Evolutionary conservation across 1,284 basidiomycete genomes (phyloP), one percentile per base, ranked within the genome.

Genomic region (Pseudozyma pruni): DNA sequence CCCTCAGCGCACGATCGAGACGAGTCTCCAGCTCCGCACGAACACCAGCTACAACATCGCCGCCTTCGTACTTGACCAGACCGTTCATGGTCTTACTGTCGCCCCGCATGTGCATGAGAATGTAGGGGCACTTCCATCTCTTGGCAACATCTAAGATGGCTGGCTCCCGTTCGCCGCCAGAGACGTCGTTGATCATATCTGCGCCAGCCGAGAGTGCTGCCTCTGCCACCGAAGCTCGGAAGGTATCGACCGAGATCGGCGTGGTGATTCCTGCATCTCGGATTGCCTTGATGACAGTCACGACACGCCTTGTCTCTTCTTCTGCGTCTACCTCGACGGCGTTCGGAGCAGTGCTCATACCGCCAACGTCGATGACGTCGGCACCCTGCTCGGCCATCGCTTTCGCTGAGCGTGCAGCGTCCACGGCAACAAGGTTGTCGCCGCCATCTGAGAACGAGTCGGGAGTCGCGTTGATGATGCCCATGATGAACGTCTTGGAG

Each of bases 401-500:
- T 16, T 31, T 34, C 6, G 61, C 68, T 14, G 72, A 55, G 8
- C 72, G 57, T 5, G 76, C 51, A 6, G 72, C 66, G 4, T 85
- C 69, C 1, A 75, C 75, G 14, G 74, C 54, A 1, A 71, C 57
- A 61, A 0, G 84, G 85, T 91, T 85, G 37, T 84, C 82, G 1
- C 89, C 87, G 7, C 93, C 93, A 72, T 98, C 94, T 0, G 94
- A 98, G 84, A 98, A 98, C 0, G 94, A 97, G 83, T 99, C 94
- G 1, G 96, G 96, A 0, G 96, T 98, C 3, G 88, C 87, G 80
- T 98, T 98, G 71, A 98, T 87, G 5, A 93, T 97, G 0, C 91
- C 91, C 96, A 98, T 98, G 59, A 98, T 83, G 58, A 87, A 87
- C 1, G 92, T 93, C 69, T 71, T 54, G 17, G 56, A 52, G 11